phyloP scores from a whole-genome alignment of 495 filamentous ascomycete genomes.

The Hypoxylon perforatum region DNA sequence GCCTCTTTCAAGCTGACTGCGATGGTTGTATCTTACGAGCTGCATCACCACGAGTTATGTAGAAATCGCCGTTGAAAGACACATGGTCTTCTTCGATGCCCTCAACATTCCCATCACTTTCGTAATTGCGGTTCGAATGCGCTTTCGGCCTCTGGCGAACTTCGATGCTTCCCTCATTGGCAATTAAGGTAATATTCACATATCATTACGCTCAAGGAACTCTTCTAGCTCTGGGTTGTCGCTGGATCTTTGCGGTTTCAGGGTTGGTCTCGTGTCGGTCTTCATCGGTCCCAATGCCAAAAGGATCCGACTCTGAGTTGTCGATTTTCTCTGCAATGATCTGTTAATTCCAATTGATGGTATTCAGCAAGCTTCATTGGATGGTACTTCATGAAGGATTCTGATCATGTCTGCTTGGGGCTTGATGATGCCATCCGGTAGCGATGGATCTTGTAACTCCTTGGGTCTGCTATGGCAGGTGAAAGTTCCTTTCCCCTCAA shows the following conservation, averaged over 20 bases:
- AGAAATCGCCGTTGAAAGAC: constrained; percentile 2
- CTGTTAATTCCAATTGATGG: background rate
- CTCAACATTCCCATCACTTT: constrained; percentile 8
- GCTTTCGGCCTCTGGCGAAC: background rate
- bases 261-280: background rate
- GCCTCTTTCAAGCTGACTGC: constrained; percentile 1
- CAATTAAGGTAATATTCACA: background rate
- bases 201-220: constrained; percentile 4
- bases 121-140: background rate
- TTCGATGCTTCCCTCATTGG: background rate
- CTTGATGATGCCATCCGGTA: background rate
- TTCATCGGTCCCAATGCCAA: background rate
- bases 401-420: background rate
- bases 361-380: background rate
- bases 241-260: background rate
- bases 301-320: constrained; percentile 1
- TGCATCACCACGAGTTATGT: constrained; percentile 3
- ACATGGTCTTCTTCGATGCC: background rate
- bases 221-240: background rate
- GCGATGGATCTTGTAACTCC: background rate
- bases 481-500: background rate
- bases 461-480: background rate
- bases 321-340: constrained; percentile 10
- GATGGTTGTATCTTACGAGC: constrained; percentile 3
- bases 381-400: background rate